Evolutionary conservation across 352 stramenopile species (phyloP).

Genomic region (Globisporangium nagaii): DNA sequence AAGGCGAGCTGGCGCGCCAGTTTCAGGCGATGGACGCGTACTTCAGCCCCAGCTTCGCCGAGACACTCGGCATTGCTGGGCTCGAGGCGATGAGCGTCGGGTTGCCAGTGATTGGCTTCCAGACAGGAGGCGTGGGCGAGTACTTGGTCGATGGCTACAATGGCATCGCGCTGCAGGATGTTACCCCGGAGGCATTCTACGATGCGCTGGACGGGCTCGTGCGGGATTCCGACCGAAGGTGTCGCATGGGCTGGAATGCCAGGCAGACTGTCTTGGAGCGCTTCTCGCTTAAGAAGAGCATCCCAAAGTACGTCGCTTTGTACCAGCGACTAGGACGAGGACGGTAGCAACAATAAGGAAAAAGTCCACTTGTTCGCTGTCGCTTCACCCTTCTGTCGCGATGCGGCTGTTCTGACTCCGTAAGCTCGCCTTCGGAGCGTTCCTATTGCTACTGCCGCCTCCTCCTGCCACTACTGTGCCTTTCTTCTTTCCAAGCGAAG

Average conservation of each 20-base stretch:
- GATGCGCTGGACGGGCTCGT: constrained; percentile 25
- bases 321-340: constrained; percentile 26
- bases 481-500: constrained; percentile 37
- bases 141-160: constrained; percentile 44
- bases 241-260: constrained; percentile 25
- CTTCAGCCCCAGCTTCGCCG: constrained; percentile 31
- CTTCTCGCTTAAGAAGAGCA: constrained; percentile 20
- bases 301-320: constrained; percentile 28
- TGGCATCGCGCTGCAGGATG: constrained; percentile 26
- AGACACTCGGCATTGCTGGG: constrained; percentile 47
- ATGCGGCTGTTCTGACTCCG: constrained; percentile 5
- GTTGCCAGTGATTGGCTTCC: constrained; percentile 45
- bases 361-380: too few species aligned
- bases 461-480: constrained; percentile 6
- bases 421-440: background rate
- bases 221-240: constrained; percentile 13
- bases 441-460: constrained; percentile 15
- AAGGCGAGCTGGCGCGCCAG: constrained; percentile 20
- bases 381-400: constrained; percentile 2
- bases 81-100: constrained; percentile 59
- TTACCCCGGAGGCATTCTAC: constrained; percentile 22
- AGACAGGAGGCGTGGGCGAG: constrained; percentile 30
- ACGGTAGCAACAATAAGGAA: too few species aligned
- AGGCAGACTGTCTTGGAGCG: constrained; percentile 27
- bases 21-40: constrained; percentile 37